Percentiles rank a stretch among this genome's conserved stretches.
These are phyloP conservation scores for Candida dajiaensis DNA, from an alignment of 805 yeast genomes.

Conservation along the genomic window DNA sequence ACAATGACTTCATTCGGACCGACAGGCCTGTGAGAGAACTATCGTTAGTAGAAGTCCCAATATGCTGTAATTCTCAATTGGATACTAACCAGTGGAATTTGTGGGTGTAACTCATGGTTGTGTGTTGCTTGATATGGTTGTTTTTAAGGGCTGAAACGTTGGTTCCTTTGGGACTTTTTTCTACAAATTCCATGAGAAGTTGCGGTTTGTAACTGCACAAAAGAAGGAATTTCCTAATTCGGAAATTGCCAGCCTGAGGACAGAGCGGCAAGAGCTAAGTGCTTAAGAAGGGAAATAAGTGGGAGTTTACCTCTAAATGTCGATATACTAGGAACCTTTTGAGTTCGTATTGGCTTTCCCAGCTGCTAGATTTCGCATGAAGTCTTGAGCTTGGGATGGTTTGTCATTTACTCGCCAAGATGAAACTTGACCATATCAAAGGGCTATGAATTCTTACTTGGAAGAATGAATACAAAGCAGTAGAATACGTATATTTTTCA, in stretches of 20 bases:
- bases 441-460: too few relatives aligned
- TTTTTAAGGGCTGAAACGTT: background rate
- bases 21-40: constrained; percentile 30
- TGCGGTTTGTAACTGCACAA: background rate
- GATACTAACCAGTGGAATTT: background rate
- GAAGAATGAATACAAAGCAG: too few relatives aligned
- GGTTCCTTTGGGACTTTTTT: background rate
- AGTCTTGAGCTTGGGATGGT: too few relatives aligned
- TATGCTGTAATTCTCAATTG: constrained; percentile 22
- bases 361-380: too few relatives aligned
- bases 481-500: too few relatives aligned
- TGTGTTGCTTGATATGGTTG: background rate
- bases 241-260: background rate
- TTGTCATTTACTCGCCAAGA: too few relatives aligned
- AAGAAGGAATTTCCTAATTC: background rate
- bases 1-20: constrained; percentile 56
- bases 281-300: too few relatives aligned
- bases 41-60: constrained; percentile 7
- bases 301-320: too few relatives aligned
- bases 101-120: background rate
- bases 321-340: too few relatives aligned
- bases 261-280: too few relatives aligned
- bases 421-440: too few relatives aligned
- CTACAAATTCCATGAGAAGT: background rate
- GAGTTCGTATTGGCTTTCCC: too few relatives aligned